Base-by-base conservation (phyloP, 768 basidiomycete genomes). In the Tricholomella constricta region DNA sequence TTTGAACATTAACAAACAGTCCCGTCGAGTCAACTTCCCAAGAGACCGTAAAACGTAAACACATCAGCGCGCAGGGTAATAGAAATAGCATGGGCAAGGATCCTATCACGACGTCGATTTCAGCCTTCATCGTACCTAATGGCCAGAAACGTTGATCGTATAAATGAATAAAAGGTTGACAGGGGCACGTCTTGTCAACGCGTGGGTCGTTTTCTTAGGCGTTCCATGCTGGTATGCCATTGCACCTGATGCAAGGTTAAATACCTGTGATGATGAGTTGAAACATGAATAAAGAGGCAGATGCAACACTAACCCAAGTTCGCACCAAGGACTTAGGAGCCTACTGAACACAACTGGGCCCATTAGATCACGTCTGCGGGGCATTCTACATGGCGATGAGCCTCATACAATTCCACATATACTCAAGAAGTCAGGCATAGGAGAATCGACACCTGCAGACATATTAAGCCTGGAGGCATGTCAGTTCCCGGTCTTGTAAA, bases 191-290 rank as follows among this genome's bases (percentile, higher is more conserved):
- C n/a, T n/a, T n/a, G n/a, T n/a, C n/a, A n/a, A n/a, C n/a, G n/a
- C n/a, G n/a, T 85, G 81, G 34, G 82, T 83, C n/a, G 78, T 80
- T 38, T 48, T 56, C 8, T 72, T 66, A 5, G 80, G 74, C 0
- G 82, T 83, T 9, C 84, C 84, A 57, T 80, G 82, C 63, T 80
- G 67, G 63, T 86, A 86, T 2, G 78, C 80, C 23, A 82, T 83
- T 32, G 82, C 85, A 25, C 82, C 83, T 45, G 74, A 81, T 2
- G 82, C 85, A 20, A 81, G 73, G 61, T 85, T 75, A 65, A 77
- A 72, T 14, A 75, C 65, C 72, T 75, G 43, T 19, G 31, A 9
- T 36, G 11, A 36, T 17, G 20, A 38, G 47, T 2, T 32, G 19
- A 25, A 14, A 7, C 17, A 11, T 17, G 11, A 3, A 31, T 9